phyloP scores from a whole-genome alignment of 129 eudicot genomes.

The Daucus carota region DNA sequence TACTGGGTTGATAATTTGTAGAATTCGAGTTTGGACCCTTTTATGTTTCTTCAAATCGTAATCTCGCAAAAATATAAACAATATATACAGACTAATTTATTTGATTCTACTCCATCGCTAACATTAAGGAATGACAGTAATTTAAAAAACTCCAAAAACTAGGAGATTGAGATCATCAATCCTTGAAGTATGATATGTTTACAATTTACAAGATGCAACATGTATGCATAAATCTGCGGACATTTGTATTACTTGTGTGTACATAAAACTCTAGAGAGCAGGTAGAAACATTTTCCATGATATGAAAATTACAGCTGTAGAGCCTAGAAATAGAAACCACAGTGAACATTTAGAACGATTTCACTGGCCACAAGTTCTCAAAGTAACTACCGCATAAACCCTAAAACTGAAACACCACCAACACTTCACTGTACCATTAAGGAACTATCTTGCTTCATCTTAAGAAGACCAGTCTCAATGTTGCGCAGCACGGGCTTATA shows the following conservation, averaged over 20 bases:
- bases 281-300: not conserved
- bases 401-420: not conserved
- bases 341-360: not conserved
- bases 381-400: not conserved
- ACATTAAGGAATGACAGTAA: too few relatives aligned
- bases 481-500: slow-evolving; percentile 87
- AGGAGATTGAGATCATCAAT: too few relatives aligned
- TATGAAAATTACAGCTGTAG: not conserved
- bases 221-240: not conserved
- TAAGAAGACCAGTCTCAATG: slow-evolving; percentile 78
- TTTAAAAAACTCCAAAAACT: too few relatives aligned
- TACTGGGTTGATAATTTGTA: too few relatives aligned
- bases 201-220: not conserved
- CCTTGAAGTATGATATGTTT: too few relatives aligned
- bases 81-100: too few relatives aligned
- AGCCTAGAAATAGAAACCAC: not conserved
- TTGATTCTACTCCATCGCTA: too few relatives aligned
- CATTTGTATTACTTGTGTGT: not conserved
- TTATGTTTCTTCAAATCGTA: too few relatives aligned
- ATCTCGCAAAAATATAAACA: too few relatives aligned
- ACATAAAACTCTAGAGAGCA: not conserved
- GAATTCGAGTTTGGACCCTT: too few relatives aligned
- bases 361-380: not conserved
- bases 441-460: slow-evolving; percentile 82
- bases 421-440: slow-evolving; percentile 44